Evolutionary conservation across 129 eudicot genomes (phyloP).

Genomic region (Erigeron canadensis): DNA sequence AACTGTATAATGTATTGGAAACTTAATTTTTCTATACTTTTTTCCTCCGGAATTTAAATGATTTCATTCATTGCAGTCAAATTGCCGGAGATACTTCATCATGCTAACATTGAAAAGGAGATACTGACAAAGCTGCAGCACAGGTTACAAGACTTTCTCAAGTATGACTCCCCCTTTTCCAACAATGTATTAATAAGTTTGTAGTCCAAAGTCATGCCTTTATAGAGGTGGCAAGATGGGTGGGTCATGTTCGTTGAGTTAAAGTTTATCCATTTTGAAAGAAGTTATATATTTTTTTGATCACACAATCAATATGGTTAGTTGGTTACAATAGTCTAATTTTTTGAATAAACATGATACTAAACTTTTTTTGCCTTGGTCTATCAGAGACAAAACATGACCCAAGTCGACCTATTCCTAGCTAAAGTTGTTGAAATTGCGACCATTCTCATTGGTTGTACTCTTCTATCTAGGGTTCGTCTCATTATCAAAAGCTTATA

Average conservation of each 20-base stretch:
- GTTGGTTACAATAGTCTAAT: background rate
- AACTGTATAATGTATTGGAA: background rate
- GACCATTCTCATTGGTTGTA: background rate
- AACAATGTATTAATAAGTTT: background rate
- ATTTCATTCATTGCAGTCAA: constrained; percentile 44
- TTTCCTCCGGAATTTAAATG: background rate
- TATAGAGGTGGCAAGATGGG: background rate
- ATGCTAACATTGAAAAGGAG: constrained; percentile 50
- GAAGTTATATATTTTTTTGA: too few relatives aligned
- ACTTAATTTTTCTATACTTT: background rate
- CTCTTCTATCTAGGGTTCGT: background rate
- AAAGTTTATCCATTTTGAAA: too few relatives aligned
- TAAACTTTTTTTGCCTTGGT: too few relatives aligned
- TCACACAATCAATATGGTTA: background rate
- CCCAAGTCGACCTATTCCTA: background rate
- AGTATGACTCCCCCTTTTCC: constrained; percentile 27
- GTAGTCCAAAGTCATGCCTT: background rate
- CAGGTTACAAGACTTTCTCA: constrained; percentile 54
- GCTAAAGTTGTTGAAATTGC: background rate
- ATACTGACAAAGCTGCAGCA: constrained; percentile 44
- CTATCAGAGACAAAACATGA: background rate
- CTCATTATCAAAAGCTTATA: background rate
- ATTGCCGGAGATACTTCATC: constrained; percentile 54
- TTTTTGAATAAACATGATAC: background rate
- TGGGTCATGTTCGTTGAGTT: background rate